Base-by-base conservation (phyloP, 2,329 filamentous ascomycete genomes). In the Emmonsiellopsis sp. region DNA sequence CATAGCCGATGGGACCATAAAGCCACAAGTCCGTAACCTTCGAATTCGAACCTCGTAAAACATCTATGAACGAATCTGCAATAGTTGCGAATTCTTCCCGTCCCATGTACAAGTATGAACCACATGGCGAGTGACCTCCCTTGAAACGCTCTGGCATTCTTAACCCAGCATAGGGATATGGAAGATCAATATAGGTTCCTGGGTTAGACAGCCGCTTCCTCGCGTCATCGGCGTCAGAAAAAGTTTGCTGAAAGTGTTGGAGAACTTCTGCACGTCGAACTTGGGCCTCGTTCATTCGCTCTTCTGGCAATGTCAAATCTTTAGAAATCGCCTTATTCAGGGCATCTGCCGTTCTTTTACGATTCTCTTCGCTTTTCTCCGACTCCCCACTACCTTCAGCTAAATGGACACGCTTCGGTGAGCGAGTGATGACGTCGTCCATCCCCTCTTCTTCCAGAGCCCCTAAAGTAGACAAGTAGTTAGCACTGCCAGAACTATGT, bases 1-100 rank as follows among this genome's bases (percentile, higher is more conserved):
- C 43, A 42, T 53, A 42, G 5, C 51, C 51, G 6, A 53, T 49
- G 8, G 36, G 43, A 2, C 51, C 44, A 36, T 53, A 53, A 13
- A 53, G 9, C 51, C 51, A 53, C 43, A 53, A 27, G 21, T 53
- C 43, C 17, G 6, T 2, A 13, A 6, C 9, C 5, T 44, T 44
- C 9, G 13, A 31, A 21, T 44, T 44, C 9, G 13, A 31, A 10
- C 32, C 32, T 17, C 14, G 8, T 13, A 31, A 2, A 34, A 9
- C 8, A 11, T 21, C 14, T n/a, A 21, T 10, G 32, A 51, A 51
- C 2, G 36, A 9, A 21, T 44, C 49, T 7, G 44, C 11, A 9
- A 51, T 9, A 17, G 17, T 17, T 17, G 17, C 17, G 21, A 51
- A 51, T 3, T 27, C 21, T 44, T 51, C 49, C n/a, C 49, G 37